phyloP scores from a whole-genome alignment of 2,329 filamentous ascomycete species.

The Sphaerulina vaccinii region DNA sequence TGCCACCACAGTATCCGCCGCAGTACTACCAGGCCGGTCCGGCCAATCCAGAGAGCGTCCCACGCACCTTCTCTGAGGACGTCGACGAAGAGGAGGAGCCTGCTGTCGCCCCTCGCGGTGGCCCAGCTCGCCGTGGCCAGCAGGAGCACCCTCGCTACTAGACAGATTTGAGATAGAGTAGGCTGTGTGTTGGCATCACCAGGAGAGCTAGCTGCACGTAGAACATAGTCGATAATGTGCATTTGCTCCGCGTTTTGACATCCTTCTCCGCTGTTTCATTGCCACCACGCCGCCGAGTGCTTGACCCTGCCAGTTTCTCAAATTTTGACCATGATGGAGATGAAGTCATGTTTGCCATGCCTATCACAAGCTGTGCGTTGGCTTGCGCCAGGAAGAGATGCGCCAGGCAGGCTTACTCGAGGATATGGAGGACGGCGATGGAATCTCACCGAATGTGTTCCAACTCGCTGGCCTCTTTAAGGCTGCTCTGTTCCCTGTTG shows the following conservation, averaged over 20 bases:
- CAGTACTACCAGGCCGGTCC: background rate
- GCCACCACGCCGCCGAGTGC: no score
- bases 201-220: no score
- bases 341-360: no score
- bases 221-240: no score
- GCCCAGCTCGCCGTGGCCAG: background rate
- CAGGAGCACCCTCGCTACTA: background rate
- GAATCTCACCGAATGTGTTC: constrained; percentile 30
- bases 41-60: background rate
- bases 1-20: background rate
- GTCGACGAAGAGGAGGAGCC: background rate
- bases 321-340: no score
- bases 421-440: constrained; percentile 50
- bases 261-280: no score
- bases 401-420: constrained; percentile 61
- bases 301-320: no score
- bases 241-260: no score
- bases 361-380: constrained; percentile 64
- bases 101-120: background rate
- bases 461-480: constrained; percentile 55
- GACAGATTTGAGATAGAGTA: background rate
- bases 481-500: constrained; percentile 64
- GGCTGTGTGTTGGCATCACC: background rate
- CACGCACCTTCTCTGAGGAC: background rate
- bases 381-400: constrained; percentile 65